Base-by-base conservation (phyloP, 176 grass and related monocot species). In the Otatea glauca region DNA sequence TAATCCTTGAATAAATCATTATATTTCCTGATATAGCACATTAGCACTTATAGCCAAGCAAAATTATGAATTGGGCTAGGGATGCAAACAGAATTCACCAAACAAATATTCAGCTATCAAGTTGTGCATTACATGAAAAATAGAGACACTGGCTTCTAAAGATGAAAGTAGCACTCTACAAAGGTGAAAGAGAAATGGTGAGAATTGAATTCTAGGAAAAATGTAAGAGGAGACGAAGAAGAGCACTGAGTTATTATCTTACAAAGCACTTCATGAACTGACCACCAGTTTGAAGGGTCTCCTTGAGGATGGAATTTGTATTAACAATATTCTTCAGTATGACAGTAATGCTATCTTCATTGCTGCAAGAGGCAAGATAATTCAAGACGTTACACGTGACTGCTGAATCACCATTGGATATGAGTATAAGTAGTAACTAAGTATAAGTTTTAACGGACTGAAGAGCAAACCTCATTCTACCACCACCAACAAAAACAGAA, bases 331-430 rank as follows among this genome's bases (percentile, higher is more conserved):
- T 89, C 85, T 86, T 94, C 76, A 98, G 86, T 86, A 95, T 98
- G 85, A 41, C 72, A 62, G 96, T 98, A 47, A 95, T 86, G 69
- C 87, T 92, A 87, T 98, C 96, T 85, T 98, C 96, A 69, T 95
- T 95, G 82, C 96, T 98, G 91, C 39, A 78, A 83, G 10, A 87
- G 84, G 55, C 42, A 92, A 67, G 68, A 58, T 20, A 70, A 81
- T 53, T 76, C 41, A 73, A 76, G 72, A 77, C 6, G 51, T 20
- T 42, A 56, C 25, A 61, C n/a, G 34, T 71, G 43, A 49, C 20
- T 72, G 54, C 48, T 79, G 59, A 54, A 79, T 79, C 74, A 78
- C 37, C 15, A 11, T 49, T 53, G n/a, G 44, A 23, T 8, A 68
- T 81, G 47, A 74, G 37, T 20, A 74, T 81, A 29, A 29, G 29